These are phyloP conservation scores for Gossypium anomalum DNA, from an alignment of 345 rosid species.

Conservation along the genomic window DNA sequence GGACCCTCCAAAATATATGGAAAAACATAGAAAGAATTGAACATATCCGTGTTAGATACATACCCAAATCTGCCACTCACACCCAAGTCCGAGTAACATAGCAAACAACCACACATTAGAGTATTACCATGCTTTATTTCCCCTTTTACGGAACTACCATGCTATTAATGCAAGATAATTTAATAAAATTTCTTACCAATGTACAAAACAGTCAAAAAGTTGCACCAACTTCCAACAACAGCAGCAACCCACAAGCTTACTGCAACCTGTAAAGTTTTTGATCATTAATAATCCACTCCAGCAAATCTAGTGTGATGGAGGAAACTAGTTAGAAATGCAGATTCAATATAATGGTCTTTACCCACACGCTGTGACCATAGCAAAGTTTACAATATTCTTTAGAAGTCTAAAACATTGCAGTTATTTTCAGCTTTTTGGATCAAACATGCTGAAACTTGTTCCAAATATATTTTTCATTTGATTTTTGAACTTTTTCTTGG, in stretches of 20 bases:
- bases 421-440: background rate
- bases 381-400: background rate
- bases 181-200: slow-evolving; percentile 48
- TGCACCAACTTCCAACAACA: slow-evolving; percentile 93
- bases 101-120: background rate
- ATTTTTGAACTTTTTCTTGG: background rate
- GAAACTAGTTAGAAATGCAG: background rate
- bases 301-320: background rate
- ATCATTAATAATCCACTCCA: background rate
- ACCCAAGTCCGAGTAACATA: background rate
- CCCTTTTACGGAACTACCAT: background rate
- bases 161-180: background rate
- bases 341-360: background rate
- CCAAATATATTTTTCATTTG: background rate
- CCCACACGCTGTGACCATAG: background rate
- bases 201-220: slow-evolving; percentile 82
- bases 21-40: background rate
- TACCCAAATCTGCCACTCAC: background rate
- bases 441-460: background rate
- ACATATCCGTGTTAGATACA: background rate
- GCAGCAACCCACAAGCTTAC: slow-evolving; percentile 71
- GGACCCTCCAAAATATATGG: background rate
- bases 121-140: background rate
- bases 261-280: slow-evolving; percentile 42
- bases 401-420: background rate